These are phyloP conservation scores for Mucor circinelloides DNA, from an alignment of 371 early-diverging fungal species.

Conservation along the genomic window DNA sequence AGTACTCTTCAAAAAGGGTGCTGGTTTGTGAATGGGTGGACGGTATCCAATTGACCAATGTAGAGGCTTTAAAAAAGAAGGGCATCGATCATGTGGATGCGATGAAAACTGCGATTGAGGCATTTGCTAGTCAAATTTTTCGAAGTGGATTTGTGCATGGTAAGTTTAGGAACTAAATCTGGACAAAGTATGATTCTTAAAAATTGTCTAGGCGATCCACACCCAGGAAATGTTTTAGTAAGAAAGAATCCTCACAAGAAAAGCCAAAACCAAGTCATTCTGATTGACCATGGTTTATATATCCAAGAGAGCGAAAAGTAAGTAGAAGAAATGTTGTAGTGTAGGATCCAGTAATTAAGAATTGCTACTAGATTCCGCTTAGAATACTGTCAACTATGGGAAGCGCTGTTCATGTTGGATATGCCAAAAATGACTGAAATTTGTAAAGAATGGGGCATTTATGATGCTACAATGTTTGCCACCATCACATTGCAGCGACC, in stretches of 20 bases:
- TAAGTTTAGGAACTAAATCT: slow-evolving; percentile 1
- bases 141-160: slow-evolving; percentile 88
- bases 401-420: slow-evolving; percentile 80
- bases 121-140: slow-evolving; percentile 91
- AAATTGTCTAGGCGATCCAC: slow-evolving; percentile 64
- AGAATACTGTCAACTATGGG: slow-evolving; percentile 88
- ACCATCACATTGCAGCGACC: slow-evolving; percentile 82
- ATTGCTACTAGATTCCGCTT: slow-evolving; percentile 58
- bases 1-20: slow-evolving; percentile 71
- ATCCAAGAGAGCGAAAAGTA: slow-evolving; percentile 68
- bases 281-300: slow-evolving; percentile 95
- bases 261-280: slow-evolving; percentile 55
- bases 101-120: slow-evolving; percentile 78
- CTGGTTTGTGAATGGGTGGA: slow-evolving; percentile 91
- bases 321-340: slow-evolving; percentile 39
- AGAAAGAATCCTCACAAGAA: slow-evolving; percentile 67
- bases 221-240: slow-evolving; percentile 88
- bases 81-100: slow-evolving; percentile 53
- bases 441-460: slow-evolving; percentile 82
- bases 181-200: not conserved
- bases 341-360: not conserved
- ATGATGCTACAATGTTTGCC: slow-evolving; percentile 82
- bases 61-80: slow-evolving; percentile 38
- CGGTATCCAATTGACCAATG: slow-evolving; percentile 68
- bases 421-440: slow-evolving; percentile 61